phyloP scores from a whole-genome alignment of 176 grass and related monocot species.

The Ensete glaucum region DNA sequence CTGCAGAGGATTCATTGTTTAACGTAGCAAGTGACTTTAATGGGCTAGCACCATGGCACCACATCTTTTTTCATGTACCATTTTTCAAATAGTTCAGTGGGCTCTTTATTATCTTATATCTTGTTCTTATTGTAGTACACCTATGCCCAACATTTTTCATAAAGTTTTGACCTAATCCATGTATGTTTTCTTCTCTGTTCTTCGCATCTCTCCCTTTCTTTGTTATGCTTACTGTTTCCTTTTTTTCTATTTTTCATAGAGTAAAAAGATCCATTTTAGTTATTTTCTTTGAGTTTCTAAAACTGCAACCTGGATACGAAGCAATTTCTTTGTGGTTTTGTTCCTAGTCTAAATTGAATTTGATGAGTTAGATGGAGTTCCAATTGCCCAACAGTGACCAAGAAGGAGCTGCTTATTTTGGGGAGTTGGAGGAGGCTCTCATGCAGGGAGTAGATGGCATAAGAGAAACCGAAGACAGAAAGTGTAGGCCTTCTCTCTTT shows the following conservation, averaged over 20 bases:
- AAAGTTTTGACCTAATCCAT: slow-evolving; percentile 14
- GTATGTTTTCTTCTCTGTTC: slow-evolving; percentile 2
- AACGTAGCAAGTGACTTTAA: background rate
- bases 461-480: slow-evolving; percentile 37
- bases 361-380: background rate
- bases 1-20: background rate
- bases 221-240: background rate
- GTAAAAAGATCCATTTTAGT: background rate
- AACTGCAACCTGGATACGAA: background rate
- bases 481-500: slow-evolving; percentile 27
- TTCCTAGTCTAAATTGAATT: background rate
- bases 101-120: slow-evolving; percentile 4
- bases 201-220: slow-evolving; percentile 7
- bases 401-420: slow-evolving; percentile 58
- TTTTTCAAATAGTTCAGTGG: slow-evolving; percentile 6
- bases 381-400: slow-evolving; percentile 37
- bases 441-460: slow-evolving; percentile 53
- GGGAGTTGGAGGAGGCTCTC: slow-evolving; percentile 76
- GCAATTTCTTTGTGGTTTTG: background rate
- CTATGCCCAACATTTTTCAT: slow-evolving; percentile 1
- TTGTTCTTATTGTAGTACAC: background rate
- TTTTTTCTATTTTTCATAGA: background rate
- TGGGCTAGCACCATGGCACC: background rate
- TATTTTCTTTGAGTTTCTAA: too few species aligned
- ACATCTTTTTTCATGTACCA: background rate